Percentiles rank a stretch among this genome's conserved stretches.
Evolutionary conservation across 1,139 yeast species (phyloP).

Genomic region (Nakaseomyces glabratus): DNA sequence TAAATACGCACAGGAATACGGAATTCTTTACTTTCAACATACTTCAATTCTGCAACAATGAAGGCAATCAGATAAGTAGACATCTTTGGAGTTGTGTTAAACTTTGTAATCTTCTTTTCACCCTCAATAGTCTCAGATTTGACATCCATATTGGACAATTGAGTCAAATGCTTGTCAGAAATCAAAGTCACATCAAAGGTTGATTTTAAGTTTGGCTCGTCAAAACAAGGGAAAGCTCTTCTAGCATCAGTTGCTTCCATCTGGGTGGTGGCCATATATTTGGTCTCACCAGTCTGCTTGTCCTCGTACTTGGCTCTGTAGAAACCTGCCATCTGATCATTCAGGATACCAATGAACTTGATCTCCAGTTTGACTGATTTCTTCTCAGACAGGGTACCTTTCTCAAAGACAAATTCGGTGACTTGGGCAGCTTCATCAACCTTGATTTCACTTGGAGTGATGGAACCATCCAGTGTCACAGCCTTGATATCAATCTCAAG

Average conservation of each 20-base stretch:
- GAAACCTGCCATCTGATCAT: conserved; percentile 79
- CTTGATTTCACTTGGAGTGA: conserved; percentile 29
- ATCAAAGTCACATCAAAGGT: conserved; percentile 59
- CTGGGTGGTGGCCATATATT: conserved; percentile 72
- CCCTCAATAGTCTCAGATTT: conserved; percentile 40
- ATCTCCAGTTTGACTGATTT: conserved; percentile 37
- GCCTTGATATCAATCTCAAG: conserved; percentile 52
- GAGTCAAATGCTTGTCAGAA: conserved; percentile 51
- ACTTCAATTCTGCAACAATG: conserved; percentile 69
- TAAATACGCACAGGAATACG: conserved; percentile 55
- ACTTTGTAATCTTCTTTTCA: conserved; percentile 42
- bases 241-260: conserved; percentile 88
- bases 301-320: conserved; percentile 64
- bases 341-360: conserved; percentile 57
- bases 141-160: conserved; percentile 74
- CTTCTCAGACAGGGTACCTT: conserved; percentile 32
- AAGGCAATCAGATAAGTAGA: conserved; percentile 70
- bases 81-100: conserved; percentile 59
- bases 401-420: conserved; percentile 47
- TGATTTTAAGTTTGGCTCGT: conserved; percentile 81
- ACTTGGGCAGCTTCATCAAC: conserved; percentile 51
- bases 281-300: conserved; percentile 41
- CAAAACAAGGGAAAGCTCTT: conserved; percentile 84
- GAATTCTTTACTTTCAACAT: conserved; percentile 44
- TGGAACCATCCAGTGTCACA: conserved; percentile 39